Base-by-base conservation (phyloP, 2,329 filamentous ascomycete genomes). In the Chaetomium globosum region DNA sequence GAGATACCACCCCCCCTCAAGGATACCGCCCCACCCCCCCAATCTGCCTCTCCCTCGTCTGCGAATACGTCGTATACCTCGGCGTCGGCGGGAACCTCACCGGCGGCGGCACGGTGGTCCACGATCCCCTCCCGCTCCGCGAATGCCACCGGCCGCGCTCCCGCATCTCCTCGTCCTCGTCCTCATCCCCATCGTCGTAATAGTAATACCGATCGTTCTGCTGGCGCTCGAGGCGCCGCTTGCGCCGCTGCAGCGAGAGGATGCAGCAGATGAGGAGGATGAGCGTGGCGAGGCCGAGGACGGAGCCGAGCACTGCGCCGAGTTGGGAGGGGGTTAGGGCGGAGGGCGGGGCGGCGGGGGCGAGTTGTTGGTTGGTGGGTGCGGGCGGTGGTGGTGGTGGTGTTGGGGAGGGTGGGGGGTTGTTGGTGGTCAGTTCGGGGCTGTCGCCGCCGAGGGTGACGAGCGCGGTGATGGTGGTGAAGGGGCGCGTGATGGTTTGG, bases 241-340 rank as follows among this genome's bases (percentile, higher is more conserved):
- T 60, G 12, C 64, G 60, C 1, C 55, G 59, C 21, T 51, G 53
- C 21, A 54, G 33, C 1, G 53, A 16, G 12, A 55, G 10, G 59
- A 26, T 59, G 71, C 76, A 70, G 48, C 74, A 63, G 19, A 79
- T 30, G 33, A 80, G 61, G 33, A 75, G 59, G 26, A 80, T 65
- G 28, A 81, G 65, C 23, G 77, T 57, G n/a, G 77, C 74, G n/a
- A 76, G 69, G 2, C 75, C 79, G 12, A 79, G 71, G 1, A 81
- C 66, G 39, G 75, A 75, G 31, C 80, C 80, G 1, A 80, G 69
- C 21, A 82, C 78, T 48, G 75, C 79, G 5, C 78, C 80, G 33
- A 82, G 74, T 57, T 80, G 73, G n/a, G 69, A 73, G 30, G 75
- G 71, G 0, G 73, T 75, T 3, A 80, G 73, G 9, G 72, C 7